Base-by-base conservation (phyloP, 2,329 filamentous ascomycete species). In the Botrytis cinerea region DNA sequence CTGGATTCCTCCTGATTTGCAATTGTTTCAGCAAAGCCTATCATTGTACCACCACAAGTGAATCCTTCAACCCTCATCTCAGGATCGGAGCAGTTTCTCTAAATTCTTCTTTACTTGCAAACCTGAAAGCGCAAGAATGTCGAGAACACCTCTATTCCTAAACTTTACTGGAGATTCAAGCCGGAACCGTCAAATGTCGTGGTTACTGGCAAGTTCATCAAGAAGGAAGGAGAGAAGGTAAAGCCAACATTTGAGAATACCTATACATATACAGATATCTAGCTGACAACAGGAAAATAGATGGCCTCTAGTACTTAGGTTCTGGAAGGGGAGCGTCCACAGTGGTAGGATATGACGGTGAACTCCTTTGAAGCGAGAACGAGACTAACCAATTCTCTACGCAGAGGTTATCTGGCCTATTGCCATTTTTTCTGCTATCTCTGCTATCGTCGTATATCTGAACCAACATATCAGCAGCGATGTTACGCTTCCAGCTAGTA, bases 291-390 rank as follows among this genome's bases (percentile, higher is more conserved):
- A 57, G 14, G 81, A 83, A 6, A 35, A 46, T 43, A 87, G 89
- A 81, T 87, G 89, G 84, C 89, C 89, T 25, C 83, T 91, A 9
- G 89, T 90, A 25, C 84, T 91, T 61, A 86, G 89, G 75, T 90
- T 91, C 81, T 85, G 87, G 79, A 90, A 90, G 79, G 89, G 89
- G 68, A 87, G 89, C 4, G 87, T 91, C 72, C 89, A 91, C 80
- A 82, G 81, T 73, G 74, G 79, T 80, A 76, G 18, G 54, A 46
- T 25, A 18, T 14, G 8, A 22, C 18, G 18, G 14, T 18, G 4
- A 25, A 12, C 25, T 35, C 12, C 40, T 48, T 46, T 18, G 22
- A 43, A 38, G 43, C 9, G 5, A 25, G 35, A 45, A 45, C 18
- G 20, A 38, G 46, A n/a, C 66, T 73, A 40, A 73, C 25, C 25